Base-by-base conservation (phyloP, 2,329 filamentous ascomycete species). In the Ophiostoma pallidulum region DNA sequence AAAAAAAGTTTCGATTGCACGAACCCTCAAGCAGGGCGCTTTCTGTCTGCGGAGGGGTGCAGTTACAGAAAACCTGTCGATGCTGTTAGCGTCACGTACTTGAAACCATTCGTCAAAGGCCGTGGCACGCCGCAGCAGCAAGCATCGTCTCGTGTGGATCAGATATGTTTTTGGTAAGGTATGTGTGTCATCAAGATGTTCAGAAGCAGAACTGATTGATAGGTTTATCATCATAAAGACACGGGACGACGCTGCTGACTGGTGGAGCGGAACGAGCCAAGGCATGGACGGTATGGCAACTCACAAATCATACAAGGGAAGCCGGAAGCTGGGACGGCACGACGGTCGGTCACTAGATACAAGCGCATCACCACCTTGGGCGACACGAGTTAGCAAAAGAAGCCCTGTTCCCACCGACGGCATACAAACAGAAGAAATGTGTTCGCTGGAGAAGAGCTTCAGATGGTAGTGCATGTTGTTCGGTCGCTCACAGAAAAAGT, bases 401-500 rank as follows among this genome's bases (percentile, higher is more conserved):
- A 38, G 35, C 29, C 26, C 16, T 8, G 14, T 14, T 29, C 37
- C 31, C 14, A 20, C 7, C 16, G 28, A 29, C n/a, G n/a, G n/a
- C n/a, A n/a, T n/a, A n/a, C n/a, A 16, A 14, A 20, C 14, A 37
- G 24, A 13, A 37, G 16, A 42, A 13, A 10, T 14, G 16, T 22
- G 29, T 32, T 18, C 12, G 24, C 7, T 16, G 19, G 9, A 14
- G 22, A 36, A 46, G 53, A 57, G 68, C 66, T 80, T 77, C 80
- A 84, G 80, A 84, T 84, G 80, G 80, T 84, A 81, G 78, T 84
- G 80, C 80, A 84, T 84, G 80, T 82, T 73, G 72, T 80, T 77
- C 71, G 59, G 62, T 60, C 74, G 77, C 76, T 80, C 77, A 56
- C 31, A 73, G 72, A 70, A 58, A 56, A 58, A 56, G 59, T 80